Evolutionary conservation across 2,329 filamentous ascomycete genomes (phyloP), one percentile per base, ranked within the genome.

Genomic region (Botrytis paeoniae): DNA sequence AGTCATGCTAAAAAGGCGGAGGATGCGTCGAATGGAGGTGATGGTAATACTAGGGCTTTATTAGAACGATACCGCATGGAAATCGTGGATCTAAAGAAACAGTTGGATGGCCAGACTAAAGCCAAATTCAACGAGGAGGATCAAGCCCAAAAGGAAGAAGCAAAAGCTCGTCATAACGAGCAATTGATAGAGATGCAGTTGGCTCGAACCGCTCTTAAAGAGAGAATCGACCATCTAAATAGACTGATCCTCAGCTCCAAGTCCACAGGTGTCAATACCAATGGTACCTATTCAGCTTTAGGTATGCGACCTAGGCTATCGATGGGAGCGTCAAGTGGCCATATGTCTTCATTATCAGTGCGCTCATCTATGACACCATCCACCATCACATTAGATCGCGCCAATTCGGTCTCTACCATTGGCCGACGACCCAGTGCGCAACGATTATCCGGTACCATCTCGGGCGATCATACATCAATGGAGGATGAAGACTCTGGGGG

Each of bases 121-220:
- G 85, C 83, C 39, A 88, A 88, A 73, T 89, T 92, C 70, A 87
- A 86, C 73, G 89, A 93, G 79, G 89, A 93, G 77, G 93, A 96
- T 79, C 88, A 91, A 77, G 90, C 86, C 59, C 86, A 91, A 29
- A 91, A 96, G 81, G 89, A 92, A 78, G 93, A 98, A 82, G 92
- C 93, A 12, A 91, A 94, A 77, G 89, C 93, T 77, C 90, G 94
- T 57, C 96, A 98, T 78, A 95, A 98, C 80, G 96, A 98, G 84
- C 96, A 99, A 82, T 95, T 99, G 88, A 86, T 99, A 71, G 96
- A 99, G 83, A 98, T 99, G 93, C 96, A 99, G 81, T 88, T 99
- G 64, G 96, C 96, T 45, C 90, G 96, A 60, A 99, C 96, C 0
- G 96, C 96, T 0, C 85, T 99, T 71, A 99, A 98, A 82, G 96